Conservation (phyloP, 345 rosid genomes). For the Microcos paniculata region DNA sequence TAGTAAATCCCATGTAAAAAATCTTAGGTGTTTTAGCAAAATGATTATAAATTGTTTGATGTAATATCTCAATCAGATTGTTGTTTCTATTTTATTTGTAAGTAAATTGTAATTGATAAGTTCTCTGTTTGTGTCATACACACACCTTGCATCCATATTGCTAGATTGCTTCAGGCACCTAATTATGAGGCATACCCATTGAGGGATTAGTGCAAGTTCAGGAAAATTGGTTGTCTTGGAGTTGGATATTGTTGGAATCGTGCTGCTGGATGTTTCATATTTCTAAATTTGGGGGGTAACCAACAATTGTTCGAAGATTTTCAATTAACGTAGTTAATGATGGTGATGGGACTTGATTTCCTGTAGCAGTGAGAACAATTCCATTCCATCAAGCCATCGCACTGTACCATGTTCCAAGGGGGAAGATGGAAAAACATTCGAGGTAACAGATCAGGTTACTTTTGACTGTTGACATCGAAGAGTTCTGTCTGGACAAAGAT, state of each 20-base stretch:
- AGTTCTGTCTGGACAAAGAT: too few relatives aligned
- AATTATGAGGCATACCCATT: not conserved
- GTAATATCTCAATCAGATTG: not conserved
- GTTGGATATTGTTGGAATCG: not conserved
- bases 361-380: constrained; percentile 18
- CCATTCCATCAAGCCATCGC: not conserved
- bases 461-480: too few relatives aligned
- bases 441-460: too few relatives aligned
- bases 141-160: too few relatives aligned
- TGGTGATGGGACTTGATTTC: not conserved
- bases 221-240: not conserved
- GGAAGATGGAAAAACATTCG: too few relatives aligned
- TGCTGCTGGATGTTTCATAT: not conserved
- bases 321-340: constrained; percentile 16
- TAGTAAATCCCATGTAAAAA: not conserved
- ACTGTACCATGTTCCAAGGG: too few relatives aligned
- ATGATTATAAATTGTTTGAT: not conserved
- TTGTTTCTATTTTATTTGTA: constrained; percentile 1
- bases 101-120: not conserved
- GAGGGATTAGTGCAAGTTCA: not conserved
- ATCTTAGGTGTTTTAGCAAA: not conserved
- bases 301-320: too few relatives aligned
- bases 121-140: not conserved
- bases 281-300: not conserved
- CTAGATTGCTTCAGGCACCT: not conserved